Percentiles rank a stretch among this genome's conserved stretches.
These are phyloP conservation scores for Chlorella sp. DNA, from an alignment of 139 green algal genomes.

Conservation along the genomic window DNA sequence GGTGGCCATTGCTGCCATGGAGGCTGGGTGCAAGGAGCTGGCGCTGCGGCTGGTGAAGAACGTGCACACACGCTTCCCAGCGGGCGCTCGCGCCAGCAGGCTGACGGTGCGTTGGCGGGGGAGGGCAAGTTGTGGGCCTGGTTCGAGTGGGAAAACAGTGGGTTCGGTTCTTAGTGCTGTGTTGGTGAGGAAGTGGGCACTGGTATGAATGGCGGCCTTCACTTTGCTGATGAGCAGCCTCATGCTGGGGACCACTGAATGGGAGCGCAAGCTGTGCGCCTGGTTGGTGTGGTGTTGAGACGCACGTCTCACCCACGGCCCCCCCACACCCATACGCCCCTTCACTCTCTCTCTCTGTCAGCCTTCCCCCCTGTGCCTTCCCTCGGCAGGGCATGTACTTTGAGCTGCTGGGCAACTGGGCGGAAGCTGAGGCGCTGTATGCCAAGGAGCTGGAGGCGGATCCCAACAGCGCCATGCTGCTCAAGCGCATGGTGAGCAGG, in stretches of 20 bases:
- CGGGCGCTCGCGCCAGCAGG: conserved; percentile 65
- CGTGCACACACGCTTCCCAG: conserved; percentile 72
- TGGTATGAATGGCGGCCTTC: no score
- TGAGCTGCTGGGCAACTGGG: conserved; percentile 56
- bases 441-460: conserved; percentile 61
- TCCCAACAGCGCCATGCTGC: conserved; percentile 57
- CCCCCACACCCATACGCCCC: background rate
- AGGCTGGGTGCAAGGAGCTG: conserved; percentile 56
- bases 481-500: conserved; percentile 73
- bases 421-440: conserved; percentile 67
- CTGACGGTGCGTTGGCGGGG: conserved; percentile 67
- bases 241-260: no score
- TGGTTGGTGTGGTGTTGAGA: background rate
- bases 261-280: background rate
- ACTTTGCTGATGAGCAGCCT: no score
- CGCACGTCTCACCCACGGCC: background rate
- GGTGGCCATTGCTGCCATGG: conserved; percentile 76
- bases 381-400: conserved; percentile 79
- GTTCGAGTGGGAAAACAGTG: background rate
- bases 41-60: conserved; percentile 68
- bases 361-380: background rate
- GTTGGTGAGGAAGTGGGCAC: no score
- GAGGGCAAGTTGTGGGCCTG: no score
- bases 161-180: no score
- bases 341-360: background rate